Evolutionary conservation across 2,329 filamentous ascomycete species (phyloP).

Genomic region (Geosmithia putterillii): DNA sequence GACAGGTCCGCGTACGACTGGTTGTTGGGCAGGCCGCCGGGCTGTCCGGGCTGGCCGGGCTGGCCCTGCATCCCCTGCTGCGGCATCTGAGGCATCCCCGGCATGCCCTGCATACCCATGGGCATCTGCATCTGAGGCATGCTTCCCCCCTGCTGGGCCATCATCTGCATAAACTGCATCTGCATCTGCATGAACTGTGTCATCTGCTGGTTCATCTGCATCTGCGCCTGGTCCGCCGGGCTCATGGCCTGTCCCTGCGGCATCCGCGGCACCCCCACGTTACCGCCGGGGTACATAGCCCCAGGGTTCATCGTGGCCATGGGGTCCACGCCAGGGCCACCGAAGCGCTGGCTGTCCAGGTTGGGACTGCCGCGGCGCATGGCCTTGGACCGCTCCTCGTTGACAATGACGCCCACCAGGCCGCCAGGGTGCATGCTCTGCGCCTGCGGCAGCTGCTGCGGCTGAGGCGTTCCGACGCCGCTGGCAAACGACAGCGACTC

Average conservation of each 20-base stretch:
- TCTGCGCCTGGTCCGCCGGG: slow-evolving; percentile 58
- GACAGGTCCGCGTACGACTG: slow-evolving; percentile 31
- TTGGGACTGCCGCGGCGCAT: slow-evolving; percentile 70
- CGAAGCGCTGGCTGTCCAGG: slow-evolving; percentile 34
- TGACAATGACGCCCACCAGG: slow-evolving; percentile 78
- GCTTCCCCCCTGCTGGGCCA: slow-evolving; percentile 27
- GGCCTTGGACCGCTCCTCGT: slow-evolving; percentile 67
- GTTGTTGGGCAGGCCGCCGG: slow-evolving; percentile 10
- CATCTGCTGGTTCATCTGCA: slow-evolving; percentile 77
- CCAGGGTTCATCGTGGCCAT: slow-evolving; percentile 32
- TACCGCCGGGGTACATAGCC: slow-evolving; percentile 24
- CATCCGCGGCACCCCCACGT: slow-evolving; percentile 26
- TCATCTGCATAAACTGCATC: slow-evolving; percentile 89
- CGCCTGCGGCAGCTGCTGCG: slow-evolving; percentile 15
- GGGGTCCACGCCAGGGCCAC: slow-evolving; percentile 32
- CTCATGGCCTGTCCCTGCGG: slow-evolving; percentile 33
- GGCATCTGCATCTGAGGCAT: slow-evolving; percentile 15
- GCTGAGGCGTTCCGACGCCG: slow-evolving; percentile 20
- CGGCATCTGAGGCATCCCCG: slow-evolving; percentile 10
- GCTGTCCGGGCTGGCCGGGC: too few relatives aligned
- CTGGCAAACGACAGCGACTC: slow-evolving; percentile 64
- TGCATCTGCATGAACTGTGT: slow-evolving; percentile 85
- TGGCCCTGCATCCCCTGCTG: slow-evolving; percentile 6
- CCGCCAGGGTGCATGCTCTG: slow-evolving; percentile 54
- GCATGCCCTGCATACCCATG: too few relatives aligned